Evolutionary conservation across 352 stramenopile species (phyloP).

Genomic region (Phytophthora macrochlamydospora): DNA sequence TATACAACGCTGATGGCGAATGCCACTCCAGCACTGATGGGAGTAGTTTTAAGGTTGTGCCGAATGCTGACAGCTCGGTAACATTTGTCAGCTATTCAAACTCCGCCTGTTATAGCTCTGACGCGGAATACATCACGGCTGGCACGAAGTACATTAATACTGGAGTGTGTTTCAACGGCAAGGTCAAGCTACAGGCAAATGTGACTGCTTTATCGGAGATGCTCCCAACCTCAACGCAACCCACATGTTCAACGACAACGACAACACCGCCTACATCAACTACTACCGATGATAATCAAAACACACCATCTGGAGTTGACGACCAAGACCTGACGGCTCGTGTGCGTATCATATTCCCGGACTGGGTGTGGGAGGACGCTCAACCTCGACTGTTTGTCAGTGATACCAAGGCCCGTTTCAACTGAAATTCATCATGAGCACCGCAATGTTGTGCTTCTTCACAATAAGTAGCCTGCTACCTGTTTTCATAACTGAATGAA

Average conservation of each 20-base stretch:
- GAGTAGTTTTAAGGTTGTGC: not conserved
- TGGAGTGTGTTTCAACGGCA: too few species aligned
- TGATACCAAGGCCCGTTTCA: not conserved
- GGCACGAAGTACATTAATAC: not conserved
- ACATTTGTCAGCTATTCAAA: not conserved
- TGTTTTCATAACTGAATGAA: too few species aligned
- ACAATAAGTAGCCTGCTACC: too few species aligned
- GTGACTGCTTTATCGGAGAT: not conserved
- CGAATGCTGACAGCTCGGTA: not conserved
- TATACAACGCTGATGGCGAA: constrained; percentile 10
- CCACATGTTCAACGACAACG: too few species aligned
- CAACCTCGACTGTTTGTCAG: not conserved
- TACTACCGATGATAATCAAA: too few species aligned
- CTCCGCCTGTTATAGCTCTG: not conserved
- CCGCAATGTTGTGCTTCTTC: too few species aligned
- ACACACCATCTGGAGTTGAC: not conserved
- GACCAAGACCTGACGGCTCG: not conserved
- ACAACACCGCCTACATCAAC: not conserved
- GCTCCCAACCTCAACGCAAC: not conserved
- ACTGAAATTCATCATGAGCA: too few species aligned
- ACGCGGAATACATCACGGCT: not conserved
- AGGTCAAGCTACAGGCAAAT: too few species aligned
- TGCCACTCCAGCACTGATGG: constrained; percentile 3
- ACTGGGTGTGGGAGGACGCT: not conserved
- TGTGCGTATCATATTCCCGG: not conserved